Evolutionary conservation across 345 rosid genomes (phyloP).

Genomic region (Bretschneidera sinensis): DNA sequence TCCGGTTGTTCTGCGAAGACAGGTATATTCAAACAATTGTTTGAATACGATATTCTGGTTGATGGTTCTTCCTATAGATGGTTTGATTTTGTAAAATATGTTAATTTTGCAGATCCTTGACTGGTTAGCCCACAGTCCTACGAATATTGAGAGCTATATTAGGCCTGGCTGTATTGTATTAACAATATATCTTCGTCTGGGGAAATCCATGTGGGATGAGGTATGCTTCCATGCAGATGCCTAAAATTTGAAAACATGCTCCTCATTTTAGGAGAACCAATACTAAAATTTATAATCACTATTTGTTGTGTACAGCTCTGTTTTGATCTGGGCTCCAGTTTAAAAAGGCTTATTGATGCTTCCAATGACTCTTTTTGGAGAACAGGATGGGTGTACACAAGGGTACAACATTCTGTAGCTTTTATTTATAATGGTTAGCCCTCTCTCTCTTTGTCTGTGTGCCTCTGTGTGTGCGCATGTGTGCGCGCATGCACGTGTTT

Average conservation of each 20-base stretch:
- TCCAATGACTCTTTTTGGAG: conserved; percentile 57
- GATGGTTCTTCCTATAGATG: conserved; percentile 1
- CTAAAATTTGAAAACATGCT: conserved; percentile 1
- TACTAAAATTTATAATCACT: conserved; percentile 7
- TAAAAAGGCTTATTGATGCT: conserved; percentile 47
- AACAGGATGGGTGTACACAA: conserved; percentile 56
- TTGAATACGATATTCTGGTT: conserved; percentile 8
- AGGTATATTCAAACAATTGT: conserved; percentile 28
- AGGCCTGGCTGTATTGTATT: conserved; percentile 69
- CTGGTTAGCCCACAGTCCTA: conserved; percentile 66
- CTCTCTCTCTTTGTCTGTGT: conserved; percentile 8
- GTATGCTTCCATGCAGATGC: conserved; percentile 29
- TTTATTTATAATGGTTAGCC: conserved; percentile 48
- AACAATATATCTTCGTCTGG: conserved; percentile 55
- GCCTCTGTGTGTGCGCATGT: not conserved
- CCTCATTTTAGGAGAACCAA: not conserved
- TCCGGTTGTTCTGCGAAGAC: conserved; percentile 44
- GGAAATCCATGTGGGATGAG: conserved; percentile 49
- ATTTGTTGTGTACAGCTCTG: conserved; percentile 35
- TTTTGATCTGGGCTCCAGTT: conserved; percentile 47
- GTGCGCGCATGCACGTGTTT: no score
- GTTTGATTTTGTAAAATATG: conserved; percentile 13
- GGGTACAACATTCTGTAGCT: conserved; percentile 53
- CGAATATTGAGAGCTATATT: conserved; percentile 72
- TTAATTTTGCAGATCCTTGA: conserved; percentile 48